phyloP scores from a whole-genome alignment of 352 stramenopile species.

The Globisporangium okanoganense region DNA sequence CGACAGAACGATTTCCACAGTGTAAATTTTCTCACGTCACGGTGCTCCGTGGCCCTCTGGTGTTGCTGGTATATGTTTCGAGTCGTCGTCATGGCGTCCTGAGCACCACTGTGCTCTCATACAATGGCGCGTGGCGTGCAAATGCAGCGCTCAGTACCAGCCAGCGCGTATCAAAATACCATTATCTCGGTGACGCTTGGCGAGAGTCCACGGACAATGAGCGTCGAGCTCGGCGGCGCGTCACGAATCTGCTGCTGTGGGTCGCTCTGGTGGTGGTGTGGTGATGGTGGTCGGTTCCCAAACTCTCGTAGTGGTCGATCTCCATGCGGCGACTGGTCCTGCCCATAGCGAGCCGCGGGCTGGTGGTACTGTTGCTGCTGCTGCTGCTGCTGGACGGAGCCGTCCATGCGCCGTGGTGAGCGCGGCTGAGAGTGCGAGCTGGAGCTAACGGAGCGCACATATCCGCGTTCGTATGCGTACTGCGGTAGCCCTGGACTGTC shows the following conservation, averaged over 20 bases:
- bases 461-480: background rate
- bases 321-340: background rate
- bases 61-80: too few species aligned
- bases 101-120: background rate
- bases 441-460: background rate
- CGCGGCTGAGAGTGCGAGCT: slow-evolving; percentile 6
- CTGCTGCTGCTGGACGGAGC: slow-evolving; percentile 3
- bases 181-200: slow-evolving; percentile 56
- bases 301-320: background rate
- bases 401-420: slow-evolving; percentile 1
- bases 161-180: slow-evolving; percentile 28
- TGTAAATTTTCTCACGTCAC: slow-evolving; percentile 13
- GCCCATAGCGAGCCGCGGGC: background rate
- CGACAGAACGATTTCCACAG: slow-evolving; percentile 12
- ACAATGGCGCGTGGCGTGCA: background rate
- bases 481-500: background rate
- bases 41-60: background rate
- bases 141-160: background rate
- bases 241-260: slow-evolving; percentile 8
- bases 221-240: slow-evolving; percentile 44
- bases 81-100: too few species aligned
- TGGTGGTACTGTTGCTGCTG: background rate
- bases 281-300: background rate
- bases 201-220: slow-evolving; percentile 59
- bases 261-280: background rate